Evolutionary conservation across 202 grass and related monocot species (phyloP).

Genomic region (Carex sylvatica): DNA sequence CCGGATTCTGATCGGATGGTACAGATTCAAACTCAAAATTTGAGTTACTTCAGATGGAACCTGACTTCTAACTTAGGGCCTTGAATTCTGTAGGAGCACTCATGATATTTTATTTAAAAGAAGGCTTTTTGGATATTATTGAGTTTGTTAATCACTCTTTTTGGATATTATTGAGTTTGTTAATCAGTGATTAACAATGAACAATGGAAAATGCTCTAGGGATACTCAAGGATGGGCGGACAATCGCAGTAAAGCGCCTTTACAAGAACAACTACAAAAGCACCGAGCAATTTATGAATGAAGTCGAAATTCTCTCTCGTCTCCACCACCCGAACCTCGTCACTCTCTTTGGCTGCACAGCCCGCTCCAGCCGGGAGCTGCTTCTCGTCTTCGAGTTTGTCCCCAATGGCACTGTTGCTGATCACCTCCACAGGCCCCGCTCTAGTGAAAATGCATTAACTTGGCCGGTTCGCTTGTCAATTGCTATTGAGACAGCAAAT

Average conservation of each 20-base stretch:
- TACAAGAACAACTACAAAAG: conserved; percentile 67
- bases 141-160: too few species aligned
- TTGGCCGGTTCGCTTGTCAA: conserved; percentile 60
- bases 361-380: conserved; percentile 51
- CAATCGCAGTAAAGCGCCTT: conserved; percentile 77
- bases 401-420: conserved; percentile 78
- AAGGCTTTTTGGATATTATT: too few species aligned
- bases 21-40: too few species aligned
- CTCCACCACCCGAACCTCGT: conserved; percentile 74
- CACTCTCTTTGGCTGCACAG: conserved; percentile 70
- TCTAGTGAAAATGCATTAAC: conserved; percentile 36
- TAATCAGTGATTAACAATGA: too few species aligned
- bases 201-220: conserved; percentile 31
- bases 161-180: too few species aligned
- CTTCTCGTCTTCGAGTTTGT: conserved; percentile 78
- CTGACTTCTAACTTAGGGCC: not conserved
- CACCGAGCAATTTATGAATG: conserved; percentile 80
- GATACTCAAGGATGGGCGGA: conserved; percentile 62
- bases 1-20: too few species aligned
- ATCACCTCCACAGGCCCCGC: conserved; percentile 64
- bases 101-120: too few species aligned
- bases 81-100: not conserved
- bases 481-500: conserved; percentile 86
- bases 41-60: too few species aligned
- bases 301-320: conserved; percentile 68